These are phyloP conservation scores for Penicillium diatomitis DNA, from an alignment of 495 filamentous ascomycete species.

Conservation along the genomic window DNA sequence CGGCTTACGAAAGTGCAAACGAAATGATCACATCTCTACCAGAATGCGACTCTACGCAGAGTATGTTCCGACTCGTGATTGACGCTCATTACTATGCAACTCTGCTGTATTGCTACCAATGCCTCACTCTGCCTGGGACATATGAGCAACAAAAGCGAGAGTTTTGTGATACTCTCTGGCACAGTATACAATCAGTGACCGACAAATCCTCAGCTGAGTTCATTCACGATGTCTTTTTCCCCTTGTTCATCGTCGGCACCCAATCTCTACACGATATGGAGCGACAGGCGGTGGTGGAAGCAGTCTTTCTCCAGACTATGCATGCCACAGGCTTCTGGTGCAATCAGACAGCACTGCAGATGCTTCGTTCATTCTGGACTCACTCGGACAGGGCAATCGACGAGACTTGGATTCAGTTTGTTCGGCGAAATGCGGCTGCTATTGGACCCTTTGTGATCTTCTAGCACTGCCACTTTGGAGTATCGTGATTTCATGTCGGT, in stretches of 20 bases:
- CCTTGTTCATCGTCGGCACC: constrained; percentile 14
- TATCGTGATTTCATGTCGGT: background rate
- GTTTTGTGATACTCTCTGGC: constrained; percentile 1
- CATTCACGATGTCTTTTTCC: constrained; percentile 12
- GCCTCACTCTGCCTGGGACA: constrained; percentile 1
- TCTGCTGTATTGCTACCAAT: constrained; percentile 12
- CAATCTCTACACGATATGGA: background rate
- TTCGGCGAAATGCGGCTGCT: constrained; percentile 3
- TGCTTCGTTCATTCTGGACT: constrained; percentile 9
- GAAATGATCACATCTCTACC: background rate
- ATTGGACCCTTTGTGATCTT: constrained; percentile 9
- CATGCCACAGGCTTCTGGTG: constrained; percentile 13
- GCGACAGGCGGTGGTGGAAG: constrained; percentile 2
- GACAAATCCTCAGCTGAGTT: background rate
- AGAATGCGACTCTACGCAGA: background rate
- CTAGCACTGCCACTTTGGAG: background rate
- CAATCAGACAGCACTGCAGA: constrained; percentile 10
- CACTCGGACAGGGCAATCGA: background rate
- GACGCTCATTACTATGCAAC: constrained; percentile 9
- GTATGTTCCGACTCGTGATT: constrained; percentile 4
- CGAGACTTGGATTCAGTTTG: constrained; percentile 12
- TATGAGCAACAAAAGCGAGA: background rate
- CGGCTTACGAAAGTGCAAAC: constrained; percentile 4
- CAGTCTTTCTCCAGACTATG: constrained; percentile 6
- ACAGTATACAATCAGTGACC: constrained; percentile 1